Percentiles rank a stretch among this genome's conserved stretches.
These are phyloP conservation scores for Cladosporium sp. DNA, from an alignment of 2,329 filamentous ascomycete species.

Conservation along the genomic window DNA sequence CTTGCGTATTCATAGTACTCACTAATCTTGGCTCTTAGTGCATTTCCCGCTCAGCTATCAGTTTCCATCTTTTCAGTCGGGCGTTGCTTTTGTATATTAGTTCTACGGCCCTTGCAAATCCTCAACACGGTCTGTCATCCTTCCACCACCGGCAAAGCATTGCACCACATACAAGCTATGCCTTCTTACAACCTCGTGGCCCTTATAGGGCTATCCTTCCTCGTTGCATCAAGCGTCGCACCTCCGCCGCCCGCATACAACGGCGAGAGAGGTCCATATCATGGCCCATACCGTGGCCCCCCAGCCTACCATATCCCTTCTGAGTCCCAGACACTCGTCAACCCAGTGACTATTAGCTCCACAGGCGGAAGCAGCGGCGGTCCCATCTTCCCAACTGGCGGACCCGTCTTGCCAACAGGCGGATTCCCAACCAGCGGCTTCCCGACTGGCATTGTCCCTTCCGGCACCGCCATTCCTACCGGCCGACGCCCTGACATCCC, in stretches of 20 bases:
- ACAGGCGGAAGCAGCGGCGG: neutral
- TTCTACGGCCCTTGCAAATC: no score
- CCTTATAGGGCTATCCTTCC: constrained; percentile 4
- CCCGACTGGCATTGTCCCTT: neutral
- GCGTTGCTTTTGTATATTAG: no score
- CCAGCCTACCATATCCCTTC: neutral
- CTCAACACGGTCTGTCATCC: no score
- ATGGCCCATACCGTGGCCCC: neutral
- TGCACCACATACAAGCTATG: neutral
- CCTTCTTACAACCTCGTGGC: neutral
- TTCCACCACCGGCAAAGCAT: neutral
- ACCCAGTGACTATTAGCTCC: neutral
- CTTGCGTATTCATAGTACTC: constrained; percentile 8
- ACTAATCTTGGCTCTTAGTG: neutral
- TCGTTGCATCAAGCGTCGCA: constrained; percentile 5
- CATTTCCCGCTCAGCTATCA: neutral
- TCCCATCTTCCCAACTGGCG: constrained; percentile 6
- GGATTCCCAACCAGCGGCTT: neutral
- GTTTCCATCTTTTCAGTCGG: neutral
- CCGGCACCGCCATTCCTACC: constrained; percentile 1
- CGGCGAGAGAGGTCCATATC: neutral
- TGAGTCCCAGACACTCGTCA: neutral
- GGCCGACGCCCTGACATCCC: neutral
- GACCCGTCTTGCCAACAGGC: constrained; percentile 13
- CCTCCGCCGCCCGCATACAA: neutral